Evolutionary conservation across 306 rosid genomes (phyloP).

Genomic region (Cicer arietinum): DNA sequence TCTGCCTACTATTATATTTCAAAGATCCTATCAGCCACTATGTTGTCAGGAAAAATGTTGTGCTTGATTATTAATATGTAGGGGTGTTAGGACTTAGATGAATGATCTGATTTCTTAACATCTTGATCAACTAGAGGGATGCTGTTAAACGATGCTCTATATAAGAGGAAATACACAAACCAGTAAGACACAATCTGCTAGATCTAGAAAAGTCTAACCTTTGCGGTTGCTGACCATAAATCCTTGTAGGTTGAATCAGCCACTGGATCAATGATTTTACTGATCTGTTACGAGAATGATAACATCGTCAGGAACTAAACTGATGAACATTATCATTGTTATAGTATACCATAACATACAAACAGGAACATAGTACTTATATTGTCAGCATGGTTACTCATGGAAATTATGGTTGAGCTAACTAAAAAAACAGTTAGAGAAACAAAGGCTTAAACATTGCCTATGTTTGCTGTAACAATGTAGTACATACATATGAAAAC

Average conservation of each 20-base stretch:
- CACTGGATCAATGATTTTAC: conserved; percentile 74
- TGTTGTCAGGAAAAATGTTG: conserved; percentile 12
- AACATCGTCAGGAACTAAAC: conserved; percentile 9
- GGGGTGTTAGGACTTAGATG: conserved; percentile 6
- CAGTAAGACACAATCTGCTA: neutral
- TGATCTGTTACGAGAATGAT: conserved; percentile 49
- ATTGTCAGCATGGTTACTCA: neutral
- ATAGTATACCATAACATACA: neutral
- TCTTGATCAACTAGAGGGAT: neutral
- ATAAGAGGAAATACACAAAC: conserved; percentile 20
- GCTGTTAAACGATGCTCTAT: conserved; percentile 2
- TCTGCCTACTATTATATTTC: conserved; percentile 8
- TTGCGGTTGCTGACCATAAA: conserved; percentile 89
- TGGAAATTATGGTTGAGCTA: conserved; percentile 3
- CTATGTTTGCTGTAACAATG: neutral
- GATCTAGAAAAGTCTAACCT: conserved; percentile 58
- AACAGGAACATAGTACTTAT: conserved; percentile 4
- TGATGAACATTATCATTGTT: conserved; percentile 1
- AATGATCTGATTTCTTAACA: conserved; percentile 16
- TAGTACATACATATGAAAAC: conserved; percentile 4
- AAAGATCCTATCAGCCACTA: conserved; percentile 13
- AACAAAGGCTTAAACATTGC: neutral
- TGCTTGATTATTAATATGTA: conserved; percentile 15
- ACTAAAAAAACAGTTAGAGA: neutral
- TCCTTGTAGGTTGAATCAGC: conserved; percentile 83